Conservation (phyloP, 1,284 basidiomycete species). For the Cronartium quercuum region DNA sequence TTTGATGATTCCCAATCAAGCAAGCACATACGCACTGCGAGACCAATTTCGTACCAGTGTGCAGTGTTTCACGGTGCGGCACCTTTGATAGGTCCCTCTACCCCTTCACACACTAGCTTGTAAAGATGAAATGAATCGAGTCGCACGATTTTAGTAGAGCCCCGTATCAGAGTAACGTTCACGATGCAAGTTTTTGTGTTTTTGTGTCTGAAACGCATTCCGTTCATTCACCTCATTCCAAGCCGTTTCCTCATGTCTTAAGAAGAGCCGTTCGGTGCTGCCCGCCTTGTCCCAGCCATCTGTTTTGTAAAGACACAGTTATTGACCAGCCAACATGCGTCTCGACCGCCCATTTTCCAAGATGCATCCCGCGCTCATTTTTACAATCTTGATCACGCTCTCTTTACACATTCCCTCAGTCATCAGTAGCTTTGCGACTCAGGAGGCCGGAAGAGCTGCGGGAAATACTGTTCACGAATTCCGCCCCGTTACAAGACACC, state of each 20-base stretch:
- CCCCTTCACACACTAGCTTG: too few species aligned
- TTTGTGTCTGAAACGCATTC: not conserved
- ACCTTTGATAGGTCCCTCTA: too few species aligned
- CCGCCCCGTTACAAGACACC: not conserved
- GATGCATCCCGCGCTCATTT: not conserved
- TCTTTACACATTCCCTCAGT: not conserved
- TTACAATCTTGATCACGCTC: not conserved
- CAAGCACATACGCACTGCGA: too few species aligned
- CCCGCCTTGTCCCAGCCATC: not conserved
- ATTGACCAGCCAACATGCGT: not conserved
- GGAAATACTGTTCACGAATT: not conserved
- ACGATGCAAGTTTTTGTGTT: not conserved
- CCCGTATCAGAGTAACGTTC: too few species aligned
- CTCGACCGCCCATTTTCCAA: not conserved
- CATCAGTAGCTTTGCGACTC: not conserved
- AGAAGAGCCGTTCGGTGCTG: not conserved
- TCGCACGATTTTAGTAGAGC: too few species aligned
- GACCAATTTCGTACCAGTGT: too few species aligned
- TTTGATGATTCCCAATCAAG: too few species aligned
- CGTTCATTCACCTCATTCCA: not conserved
- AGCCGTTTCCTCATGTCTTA: not conserved
- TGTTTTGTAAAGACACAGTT: not conserved
- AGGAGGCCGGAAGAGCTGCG: not conserved
- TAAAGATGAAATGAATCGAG: too few species aligned
- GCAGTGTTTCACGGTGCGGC: too few species aligned